These are phyloP conservation scores for Fraxinus ornus DNA, from an alignment of 305 asterid genomes.

Conservation along the genomic window DNA sequence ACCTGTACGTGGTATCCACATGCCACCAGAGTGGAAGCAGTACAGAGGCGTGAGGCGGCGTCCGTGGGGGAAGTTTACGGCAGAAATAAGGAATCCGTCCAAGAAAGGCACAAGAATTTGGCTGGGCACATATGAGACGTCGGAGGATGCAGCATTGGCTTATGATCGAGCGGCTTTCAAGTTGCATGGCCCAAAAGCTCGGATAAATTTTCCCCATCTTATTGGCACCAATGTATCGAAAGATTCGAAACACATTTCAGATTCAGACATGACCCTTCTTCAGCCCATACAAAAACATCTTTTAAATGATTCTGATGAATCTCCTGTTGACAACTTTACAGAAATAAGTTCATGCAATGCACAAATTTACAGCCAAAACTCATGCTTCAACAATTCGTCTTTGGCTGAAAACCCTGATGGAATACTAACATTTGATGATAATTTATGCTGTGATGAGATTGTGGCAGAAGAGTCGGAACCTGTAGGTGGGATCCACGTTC, in stretches of 20 bases:
- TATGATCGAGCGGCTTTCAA: conserved; percentile 25
- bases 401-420: background rate
- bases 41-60: conserved; percentile 28
- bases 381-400: background rate
- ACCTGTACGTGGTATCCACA: background rate
- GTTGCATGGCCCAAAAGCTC: conserved; percentile 22
- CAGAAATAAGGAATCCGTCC: conserved; percentile 22
- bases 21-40: conserved; percentile 20
- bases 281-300: too few relatives aligned
- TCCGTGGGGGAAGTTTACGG: conserved; percentile 29
- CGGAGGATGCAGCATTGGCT: conserved; percentile 33
- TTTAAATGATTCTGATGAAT: too few relatives aligned
- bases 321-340: too few relatives aligned
- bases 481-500: background rate
- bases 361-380: background rate
- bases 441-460: background rate
- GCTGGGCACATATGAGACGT: conserved; percentile 27
- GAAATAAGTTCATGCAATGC: too few relatives aligned
- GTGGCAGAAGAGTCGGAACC: background rate
- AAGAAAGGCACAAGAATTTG: conserved; percentile 21
- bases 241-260: background rate
- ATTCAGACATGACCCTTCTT: too few relatives aligned
- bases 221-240: too few relatives aligned
- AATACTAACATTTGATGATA: background rate
- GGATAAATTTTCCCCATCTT: conserved; percentile 26